Conservation (phyloP, 331 rosid species). For the Acacia concinna region DNA sequence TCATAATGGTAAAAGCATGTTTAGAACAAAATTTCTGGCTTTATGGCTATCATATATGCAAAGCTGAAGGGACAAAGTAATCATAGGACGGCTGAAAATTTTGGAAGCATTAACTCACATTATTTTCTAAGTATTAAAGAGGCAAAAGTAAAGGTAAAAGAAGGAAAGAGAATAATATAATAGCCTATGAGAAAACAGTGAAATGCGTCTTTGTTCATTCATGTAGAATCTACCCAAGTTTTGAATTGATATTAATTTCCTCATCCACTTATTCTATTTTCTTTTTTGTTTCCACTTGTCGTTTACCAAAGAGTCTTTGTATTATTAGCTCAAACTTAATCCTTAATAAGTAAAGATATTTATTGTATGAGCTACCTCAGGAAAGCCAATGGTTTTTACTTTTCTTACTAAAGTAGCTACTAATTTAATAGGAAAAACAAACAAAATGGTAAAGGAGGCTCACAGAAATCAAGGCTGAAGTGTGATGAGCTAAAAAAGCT, state of each 20-base stretch:
- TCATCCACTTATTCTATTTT: constrained; percentile 7
- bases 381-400: not conserved
- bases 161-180: not conserved
- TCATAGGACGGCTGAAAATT: not conserved
- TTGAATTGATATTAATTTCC: constrained; percentile 21
- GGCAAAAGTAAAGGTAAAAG: not conserved
- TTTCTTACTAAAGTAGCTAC: not conserved
- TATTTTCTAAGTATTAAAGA: not conserved
- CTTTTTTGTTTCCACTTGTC: not conserved
- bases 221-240: not conserved
- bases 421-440: not conserved
- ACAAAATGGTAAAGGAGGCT: not conserved
- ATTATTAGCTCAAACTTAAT: not conserved
- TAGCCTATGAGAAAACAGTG: not conserved
- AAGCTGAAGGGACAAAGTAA: not conserved
- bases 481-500: constrained; percentile 28
- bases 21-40: not conserved
- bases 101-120: not conserved
- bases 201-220: not conserved
- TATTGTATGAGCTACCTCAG: not conserved
- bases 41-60: not conserved
- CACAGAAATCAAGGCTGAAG: constrained; percentile 11
- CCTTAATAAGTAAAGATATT: not conserved
- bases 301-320: not conserved
- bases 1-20: not conserved